phyloP scores from a whole-genome alignment of 2,329 filamentous ascomycete genomes.

The Aphanoascus verrucosus region DNA sequence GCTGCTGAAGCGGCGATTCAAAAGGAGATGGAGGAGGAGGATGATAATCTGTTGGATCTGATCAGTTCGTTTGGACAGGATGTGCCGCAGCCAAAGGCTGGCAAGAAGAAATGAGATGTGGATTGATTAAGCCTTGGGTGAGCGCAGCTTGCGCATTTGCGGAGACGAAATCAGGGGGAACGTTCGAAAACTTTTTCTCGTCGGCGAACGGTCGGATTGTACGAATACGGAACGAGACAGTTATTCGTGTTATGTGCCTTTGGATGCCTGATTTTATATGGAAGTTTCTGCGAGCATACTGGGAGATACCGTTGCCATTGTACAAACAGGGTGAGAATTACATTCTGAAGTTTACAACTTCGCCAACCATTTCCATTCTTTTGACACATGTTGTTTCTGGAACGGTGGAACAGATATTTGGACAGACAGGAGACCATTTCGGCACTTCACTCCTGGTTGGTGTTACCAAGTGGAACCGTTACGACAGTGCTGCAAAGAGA shows the following conservation, averaged over 20 bases:
- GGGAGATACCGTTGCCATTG: not conserved
- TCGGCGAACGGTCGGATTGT: constrained; percentile 11
- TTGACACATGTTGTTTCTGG: not conserved
- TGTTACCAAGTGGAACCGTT: no score
- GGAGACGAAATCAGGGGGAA: not conserved
- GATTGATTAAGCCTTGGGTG: not conserved
- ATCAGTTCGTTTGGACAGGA: constrained; percentile 42
- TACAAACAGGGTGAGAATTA: not conserved
- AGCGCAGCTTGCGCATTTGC: not conserved
- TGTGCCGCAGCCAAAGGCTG: constrained; percentile 29
- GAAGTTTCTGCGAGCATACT: not conserved
- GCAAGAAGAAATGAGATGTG: constrained; percentile 23
- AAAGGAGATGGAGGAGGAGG: constrained; percentile 35
- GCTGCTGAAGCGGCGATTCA: constrained; percentile 33
- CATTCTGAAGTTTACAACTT: not conserved
- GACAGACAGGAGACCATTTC: not conserved
- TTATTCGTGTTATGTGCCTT: not conserved
- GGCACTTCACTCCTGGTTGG: not conserved
- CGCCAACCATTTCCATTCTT: not conserved
- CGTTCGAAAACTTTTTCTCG: not conserved
- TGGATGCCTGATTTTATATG: not conserved
- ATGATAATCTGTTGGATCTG: constrained; percentile 49
- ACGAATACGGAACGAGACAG: constrained; percentile 7
- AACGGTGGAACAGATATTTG: not conserved
- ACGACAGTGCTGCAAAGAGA: no score